A percentile compares a stretch with the other conserved stretches of the same genome.
These are phyloP conservation scores for Sarocladium oryzae DNA, from an alignment of 2,329 filamentous ascomycete species.

Conservation along the genomic window DNA sequence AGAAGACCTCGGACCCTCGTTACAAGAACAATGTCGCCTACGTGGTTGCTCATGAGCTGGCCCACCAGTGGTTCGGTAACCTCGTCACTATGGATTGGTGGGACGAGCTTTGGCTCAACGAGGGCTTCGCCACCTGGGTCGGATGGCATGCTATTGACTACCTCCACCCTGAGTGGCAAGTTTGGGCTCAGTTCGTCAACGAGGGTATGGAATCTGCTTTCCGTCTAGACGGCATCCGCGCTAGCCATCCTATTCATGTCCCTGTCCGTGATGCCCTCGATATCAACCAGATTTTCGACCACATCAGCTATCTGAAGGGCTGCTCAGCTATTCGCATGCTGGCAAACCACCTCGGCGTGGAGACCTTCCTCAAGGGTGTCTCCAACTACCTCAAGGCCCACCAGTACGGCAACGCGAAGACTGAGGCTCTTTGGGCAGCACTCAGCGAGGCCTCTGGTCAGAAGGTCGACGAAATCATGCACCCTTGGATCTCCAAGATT, in stretches of 20 bases:
- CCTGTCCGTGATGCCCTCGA: constrained; percentile 89
- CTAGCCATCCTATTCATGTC: constrained; percentile 94
- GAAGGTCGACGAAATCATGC: constrained; percentile 83
- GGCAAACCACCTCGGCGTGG: constrained; percentile 78
- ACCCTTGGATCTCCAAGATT: constrained; percentile 91
- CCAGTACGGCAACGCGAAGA: constrained; percentile 84
- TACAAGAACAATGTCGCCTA: constrained; percentile 95
- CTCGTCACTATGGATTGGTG: constrained; percentile 97
- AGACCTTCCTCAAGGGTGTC: constrained; percentile 86
- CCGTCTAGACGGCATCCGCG: constrained; percentile 79
- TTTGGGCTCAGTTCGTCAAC: constrained; percentile 96
- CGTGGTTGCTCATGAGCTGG: constrained; percentile 95
- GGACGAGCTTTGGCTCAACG: constrained; percentile 90
- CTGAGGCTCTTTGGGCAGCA: constrained; percentile 84
- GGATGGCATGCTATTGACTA: constrained; percentile 90
- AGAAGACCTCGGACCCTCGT: constrained; percentile 79
- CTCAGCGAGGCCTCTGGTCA: constrained; percentile 81
- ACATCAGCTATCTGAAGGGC: constrained; percentile 94
- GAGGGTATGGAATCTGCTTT: constrained; percentile 92
- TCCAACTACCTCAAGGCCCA: constrained; percentile 83
- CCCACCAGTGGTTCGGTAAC: constrained; percentile 95
- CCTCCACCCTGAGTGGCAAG: constrained; percentile 93
- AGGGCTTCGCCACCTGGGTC: constrained; percentile 97
- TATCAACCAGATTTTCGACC: constrained; percentile 96
- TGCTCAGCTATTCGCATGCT: constrained; percentile 97